Percentiles rank a stretch among this genome's conserved stretches.
Evolutionary conservation across 345 rosid species (phyloP).

Genomic region (Chamaenerion angustifolium): DNA sequence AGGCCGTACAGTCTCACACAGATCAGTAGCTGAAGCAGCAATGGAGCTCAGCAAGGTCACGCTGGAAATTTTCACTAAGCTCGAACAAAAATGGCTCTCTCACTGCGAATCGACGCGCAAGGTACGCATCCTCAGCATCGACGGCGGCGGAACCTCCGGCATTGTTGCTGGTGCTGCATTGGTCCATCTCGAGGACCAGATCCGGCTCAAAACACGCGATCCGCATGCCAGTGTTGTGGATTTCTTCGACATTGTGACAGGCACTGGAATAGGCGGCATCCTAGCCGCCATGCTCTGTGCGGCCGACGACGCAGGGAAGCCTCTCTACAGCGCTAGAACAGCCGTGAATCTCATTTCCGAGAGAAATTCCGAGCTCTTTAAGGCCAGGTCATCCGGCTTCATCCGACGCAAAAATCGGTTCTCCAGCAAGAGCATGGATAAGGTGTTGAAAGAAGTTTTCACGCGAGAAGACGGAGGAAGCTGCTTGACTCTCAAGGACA

Average conservation of each 20-base stretch:
- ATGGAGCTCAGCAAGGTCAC: constrained; percentile 90
- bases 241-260: constrained; percentile 83
- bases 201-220: constrained; percentile 59
- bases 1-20: too few relatives aligned
- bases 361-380: constrained; percentile 48
- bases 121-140: constrained; percentile 73
- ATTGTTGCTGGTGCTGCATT: constrained; percentile 56
- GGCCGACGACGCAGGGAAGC: constrained; percentile 63
- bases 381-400: constrained; percentile 20
- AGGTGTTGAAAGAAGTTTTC: constrained; percentile 41
- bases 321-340: constrained; percentile 56
- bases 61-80: constrained; percentile 75
- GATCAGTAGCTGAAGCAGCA: too few relatives aligned
- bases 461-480: constrained; percentile 42
- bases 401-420: constrained; percentile 30
- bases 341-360: constrained; percentile 35
- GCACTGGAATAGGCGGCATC: constrained; percentile 77
- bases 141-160: constrained; percentile 63
- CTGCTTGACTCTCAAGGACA: constrained; percentile 68
- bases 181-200: constrained; percentile 76
- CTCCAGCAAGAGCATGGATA: constrained; percentile 70
- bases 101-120: constrained; percentile 55
- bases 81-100: constrained; percentile 91
- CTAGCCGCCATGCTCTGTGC: constrained; percentile 62
- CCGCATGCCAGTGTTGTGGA: constrained; percentile 60